Evolutionary conservation across 139 green algal species (phyloP), one percentile per base, ranked within the genome.

Genomic region (Asterochloris erici): DNA sequence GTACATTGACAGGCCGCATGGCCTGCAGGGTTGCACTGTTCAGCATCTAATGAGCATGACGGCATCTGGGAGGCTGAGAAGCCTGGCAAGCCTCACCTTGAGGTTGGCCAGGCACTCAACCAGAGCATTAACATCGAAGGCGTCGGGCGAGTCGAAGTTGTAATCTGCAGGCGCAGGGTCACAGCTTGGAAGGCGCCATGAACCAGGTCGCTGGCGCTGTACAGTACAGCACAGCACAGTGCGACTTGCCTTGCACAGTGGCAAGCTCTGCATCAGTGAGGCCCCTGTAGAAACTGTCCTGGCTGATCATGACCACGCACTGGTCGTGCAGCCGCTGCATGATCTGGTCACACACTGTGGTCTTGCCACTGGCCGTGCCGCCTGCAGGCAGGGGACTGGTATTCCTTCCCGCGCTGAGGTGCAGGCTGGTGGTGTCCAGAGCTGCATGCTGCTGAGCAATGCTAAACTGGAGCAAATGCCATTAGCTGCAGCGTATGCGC

Each of bases 221-320:
- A 19, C 47, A 69, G 73, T 17, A 21, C 23, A 12, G 29, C 14
- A 62, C 9, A 12, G 29, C 14, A 62, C 9, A 12, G 15, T 1
- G 10, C 38, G 27, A 29, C 64, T 81, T 26, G 73, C 83, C 63
- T 73, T 63, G 63, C 15, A 95, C 89, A 81, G 93, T 89, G 0
- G 83, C 81, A 16, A 90, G 84, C 86, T 99, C 93, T 28, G 95
- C 90, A 0, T 82, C 69, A 10, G 85, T 93, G 0, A 98, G 87
- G 26, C 91, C 90, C 38, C 92, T 84, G 87, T 99, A 99, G 86
- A 98, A 99, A 1, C 89, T 95, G 87, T 99, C 97, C 87, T 98
- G 93, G 64, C 77, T 88, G 11, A 98, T 83, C 88, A 97, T 94
- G n/a, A 98, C 93, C 23, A 98, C 95, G 74, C 94, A 95, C 75